These are phyloP conservation scores for Myochromella boudieri DNA, from an alignment of 768 basidiomycete species.

Conservation along the genomic window DNA sequence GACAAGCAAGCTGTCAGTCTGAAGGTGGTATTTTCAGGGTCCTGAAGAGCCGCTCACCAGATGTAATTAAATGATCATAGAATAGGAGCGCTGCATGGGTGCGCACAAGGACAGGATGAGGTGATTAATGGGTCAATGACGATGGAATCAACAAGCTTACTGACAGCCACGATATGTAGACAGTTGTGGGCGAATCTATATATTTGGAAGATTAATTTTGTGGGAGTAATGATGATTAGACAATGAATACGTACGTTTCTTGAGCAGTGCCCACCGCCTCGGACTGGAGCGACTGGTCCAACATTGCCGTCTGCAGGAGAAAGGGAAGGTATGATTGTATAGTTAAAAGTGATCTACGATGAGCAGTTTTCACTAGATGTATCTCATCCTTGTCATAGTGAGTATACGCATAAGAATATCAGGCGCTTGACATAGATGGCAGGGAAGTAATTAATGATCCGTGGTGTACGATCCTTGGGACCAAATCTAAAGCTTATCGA, in stretches of 20 bases:
- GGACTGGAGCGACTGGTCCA: constrained; percentile 8
- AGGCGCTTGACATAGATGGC: no score
- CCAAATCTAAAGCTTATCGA: constrained; percentile 1
- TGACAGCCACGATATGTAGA: no score
- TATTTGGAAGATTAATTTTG: no score
- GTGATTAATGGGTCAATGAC: no score
- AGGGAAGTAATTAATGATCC: no score
- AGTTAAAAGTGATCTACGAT: no score
- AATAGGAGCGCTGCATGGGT: constrained; percentile 31
- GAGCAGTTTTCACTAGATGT: no score
- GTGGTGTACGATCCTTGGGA: no score
- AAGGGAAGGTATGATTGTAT: no score
- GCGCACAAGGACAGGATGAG: not conserved
- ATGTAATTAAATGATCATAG: constrained; percentile 39
- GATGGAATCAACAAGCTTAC: no score
- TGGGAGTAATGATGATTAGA: not conserved
- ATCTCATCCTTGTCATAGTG: no score
- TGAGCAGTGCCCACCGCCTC: constrained; percentile 8
- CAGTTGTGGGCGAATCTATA: not conserved
- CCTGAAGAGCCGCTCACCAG: constrained; percentile 22
- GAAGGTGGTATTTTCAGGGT: not conserved
- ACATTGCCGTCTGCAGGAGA: constrained; percentile 11
- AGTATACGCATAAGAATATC: no score
- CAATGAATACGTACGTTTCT: constrained; percentile 8
- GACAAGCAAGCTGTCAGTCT: not conserved